These are phyloP conservation scores for Thoreauomyces humboldtii DNA, from an alignment of 192 early-diverging fungal genomes.

Conservation along the genomic window DNA sequence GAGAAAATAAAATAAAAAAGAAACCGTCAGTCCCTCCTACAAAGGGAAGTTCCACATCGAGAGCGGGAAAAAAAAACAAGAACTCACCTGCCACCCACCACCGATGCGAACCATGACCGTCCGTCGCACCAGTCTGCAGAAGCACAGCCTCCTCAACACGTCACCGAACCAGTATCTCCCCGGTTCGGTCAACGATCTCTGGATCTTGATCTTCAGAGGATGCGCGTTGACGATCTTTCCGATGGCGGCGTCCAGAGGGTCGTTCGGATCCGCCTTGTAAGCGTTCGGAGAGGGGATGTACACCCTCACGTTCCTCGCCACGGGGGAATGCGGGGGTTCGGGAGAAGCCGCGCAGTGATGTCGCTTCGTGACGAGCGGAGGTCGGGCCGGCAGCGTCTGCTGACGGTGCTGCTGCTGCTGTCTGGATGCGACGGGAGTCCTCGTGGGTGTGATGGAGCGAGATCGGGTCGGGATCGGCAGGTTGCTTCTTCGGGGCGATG, in stretches of 20 bases:
- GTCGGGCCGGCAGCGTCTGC: no score
- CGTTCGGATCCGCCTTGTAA: conserved; percentile 12
- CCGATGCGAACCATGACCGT: conserved; percentile 29
- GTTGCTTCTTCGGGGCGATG: background rate
- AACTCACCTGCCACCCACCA: conserved; percentile 28
- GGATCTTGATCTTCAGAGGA: background rate
- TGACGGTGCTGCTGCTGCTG: background rate
- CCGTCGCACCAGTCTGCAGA: conserved; percentile 16
- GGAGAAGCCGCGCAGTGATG: no score
- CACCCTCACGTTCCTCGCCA: background rate
- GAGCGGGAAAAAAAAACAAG: background rate
- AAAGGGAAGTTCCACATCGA: background rate
- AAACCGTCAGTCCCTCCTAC: no score
- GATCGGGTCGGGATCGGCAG: background rate
- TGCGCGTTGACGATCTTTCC: conserved; percentile 17
- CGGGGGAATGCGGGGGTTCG: background rate
- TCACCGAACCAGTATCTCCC: conserved; percentile 31
- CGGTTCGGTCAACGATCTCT: background rate
- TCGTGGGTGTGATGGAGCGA: conserved; percentile 1
- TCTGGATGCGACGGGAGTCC: no score
- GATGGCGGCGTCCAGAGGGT: conserved; percentile 27
- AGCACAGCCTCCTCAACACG: conserved; percentile 12
- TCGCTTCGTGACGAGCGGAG: no score
- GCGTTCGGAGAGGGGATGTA: conserved; percentile 17
- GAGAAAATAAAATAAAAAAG: no score